phyloP scores from a whole-genome alignment of 495 filamentous ascomycete genomes.

The Penicillium desertorum region DNA sequence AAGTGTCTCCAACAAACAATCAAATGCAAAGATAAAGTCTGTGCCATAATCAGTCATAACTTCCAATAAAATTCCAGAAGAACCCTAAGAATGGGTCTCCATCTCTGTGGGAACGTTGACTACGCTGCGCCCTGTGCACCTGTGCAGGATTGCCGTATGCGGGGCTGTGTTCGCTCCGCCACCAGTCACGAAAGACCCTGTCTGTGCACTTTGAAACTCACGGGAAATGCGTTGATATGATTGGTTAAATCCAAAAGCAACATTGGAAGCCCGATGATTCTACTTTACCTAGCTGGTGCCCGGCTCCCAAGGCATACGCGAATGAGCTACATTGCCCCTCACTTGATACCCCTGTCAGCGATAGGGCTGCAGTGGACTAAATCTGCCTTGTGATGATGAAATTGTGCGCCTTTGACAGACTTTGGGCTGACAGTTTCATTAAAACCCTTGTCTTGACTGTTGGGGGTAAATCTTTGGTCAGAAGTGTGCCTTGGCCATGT shows the following conservation, averaged over 20 bases:
- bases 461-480: background rate
- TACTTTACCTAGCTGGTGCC: background rate
- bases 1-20: background rate
- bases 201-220: background rate
- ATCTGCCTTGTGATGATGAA: background rate
- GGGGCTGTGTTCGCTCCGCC: conserved; percentile 4
- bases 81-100: background rate
- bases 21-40: background rate
- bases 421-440: background rate
- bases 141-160: background rate
- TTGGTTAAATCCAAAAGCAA: background rate
- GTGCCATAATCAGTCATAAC: background rate
- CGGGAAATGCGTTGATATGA: background rate
- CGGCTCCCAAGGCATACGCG: background rate
- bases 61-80: background rate
- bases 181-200: background rate
- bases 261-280: background rate
- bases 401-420: background rate
- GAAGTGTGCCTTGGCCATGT: conserved; percentile 5
- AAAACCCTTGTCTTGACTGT: background rate
- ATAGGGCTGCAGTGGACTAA: background rate
- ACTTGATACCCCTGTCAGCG: background rate
- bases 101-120: background rate
- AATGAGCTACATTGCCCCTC: background rate
- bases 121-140: background rate